Evolutionary conservation across 192 early-diverging fungal species (phyloP).

Genomic region (Coemansia sp.): DNA sequence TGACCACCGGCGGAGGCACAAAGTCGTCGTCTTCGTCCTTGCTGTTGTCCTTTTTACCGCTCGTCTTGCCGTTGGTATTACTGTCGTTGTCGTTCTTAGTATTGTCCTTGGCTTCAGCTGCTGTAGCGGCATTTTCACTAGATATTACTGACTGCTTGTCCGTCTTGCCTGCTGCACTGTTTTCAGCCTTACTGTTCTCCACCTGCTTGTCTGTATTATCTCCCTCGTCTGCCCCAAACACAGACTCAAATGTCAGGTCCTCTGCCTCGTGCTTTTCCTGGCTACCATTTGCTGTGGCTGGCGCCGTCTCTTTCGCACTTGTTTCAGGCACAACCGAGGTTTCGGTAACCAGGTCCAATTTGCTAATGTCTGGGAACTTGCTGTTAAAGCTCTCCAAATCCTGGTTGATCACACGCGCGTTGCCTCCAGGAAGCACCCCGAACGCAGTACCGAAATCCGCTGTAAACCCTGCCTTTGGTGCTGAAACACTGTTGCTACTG

Average conservation of each 20-base stretch:
- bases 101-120: not conserved
- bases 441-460: conserved; percentile 51
- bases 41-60: conserved; percentile 1
- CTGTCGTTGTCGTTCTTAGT: not conserved
- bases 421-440: conserved; percentile 21
- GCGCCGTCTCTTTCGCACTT: conserved; percentile 1
- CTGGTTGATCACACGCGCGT: conserved; percentile 30
- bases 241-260: conserved; percentile 51
- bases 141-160: not conserved
- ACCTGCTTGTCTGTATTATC: not conserved
- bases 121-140: not conserved
- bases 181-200: not conserved
- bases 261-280: conserved; percentile 5
- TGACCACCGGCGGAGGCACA: conserved; percentile 54
- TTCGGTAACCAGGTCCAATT: conserved; percentile 22
- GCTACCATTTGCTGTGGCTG: not conserved
- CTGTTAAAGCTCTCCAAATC: conserved; percentile 48
- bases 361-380: conserved; percentile 49
- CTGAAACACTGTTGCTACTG: not conserved
- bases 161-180: conserved; percentile 4
- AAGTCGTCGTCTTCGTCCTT: conserved; percentile 26
- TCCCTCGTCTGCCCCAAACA: conserved; percentile 39
- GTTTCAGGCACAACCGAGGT: conserved; percentile 7
- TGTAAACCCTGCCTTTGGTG: conserved; percentile 19
- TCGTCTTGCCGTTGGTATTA: not conserved